These are phyloP conservation scores for Euphorbia corollata DNA, from an alignment of 441 rosid genomes.

Conservation along the genomic window DNA sequence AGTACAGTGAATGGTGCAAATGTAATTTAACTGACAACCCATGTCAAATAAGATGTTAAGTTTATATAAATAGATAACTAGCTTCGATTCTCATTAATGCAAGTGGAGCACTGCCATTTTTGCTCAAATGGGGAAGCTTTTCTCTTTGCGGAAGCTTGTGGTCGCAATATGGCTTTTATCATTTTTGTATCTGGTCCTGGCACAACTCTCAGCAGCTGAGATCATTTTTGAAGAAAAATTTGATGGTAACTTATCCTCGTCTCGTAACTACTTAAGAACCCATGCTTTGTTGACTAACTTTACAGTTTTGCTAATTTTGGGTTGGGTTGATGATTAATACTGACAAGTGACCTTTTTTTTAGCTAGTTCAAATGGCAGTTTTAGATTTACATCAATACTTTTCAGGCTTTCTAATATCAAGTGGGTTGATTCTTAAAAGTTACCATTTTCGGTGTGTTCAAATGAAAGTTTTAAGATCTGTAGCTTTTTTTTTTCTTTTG, in stretches of 20 bases:
- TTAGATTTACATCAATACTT: not conserved
- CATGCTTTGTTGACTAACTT: not conserved
- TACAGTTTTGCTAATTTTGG: not conserved
- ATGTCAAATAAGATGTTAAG: not conserved
- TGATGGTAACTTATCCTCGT: slow-evolving; percentile 10
- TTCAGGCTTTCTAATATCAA: not conserved
- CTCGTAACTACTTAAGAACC: not conserved
- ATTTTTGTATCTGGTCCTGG: not conserved
- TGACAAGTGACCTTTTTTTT: not conserved
- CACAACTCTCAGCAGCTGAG: slow-evolving; percentile 19
- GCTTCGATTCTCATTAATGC: not conserved
- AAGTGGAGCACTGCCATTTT: not conserved
- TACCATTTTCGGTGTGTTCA: not conserved
- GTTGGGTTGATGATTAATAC: not conserved
- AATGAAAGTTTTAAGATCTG: not conserved
- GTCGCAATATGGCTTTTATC: not conserved
- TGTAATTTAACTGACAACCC: slow-evolving; percentile 11
- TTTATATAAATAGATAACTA: slow-evolving; percentile 9
- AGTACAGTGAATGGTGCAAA: slow-evolving; percentile 3
- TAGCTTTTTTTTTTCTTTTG: not conserved
- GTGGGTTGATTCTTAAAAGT: not conserved
- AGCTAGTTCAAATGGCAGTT: not conserved
- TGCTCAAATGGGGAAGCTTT: slow-evolving; percentile 12
- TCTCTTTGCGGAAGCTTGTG: not conserved
- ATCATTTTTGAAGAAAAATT: slow-evolving; percentile 22